These are phyloP conservation scores for Coniochaeta sp. DNA, from an alignment of 2,329 filamentous ascomycete species.

Conservation along the genomic window DNA sequence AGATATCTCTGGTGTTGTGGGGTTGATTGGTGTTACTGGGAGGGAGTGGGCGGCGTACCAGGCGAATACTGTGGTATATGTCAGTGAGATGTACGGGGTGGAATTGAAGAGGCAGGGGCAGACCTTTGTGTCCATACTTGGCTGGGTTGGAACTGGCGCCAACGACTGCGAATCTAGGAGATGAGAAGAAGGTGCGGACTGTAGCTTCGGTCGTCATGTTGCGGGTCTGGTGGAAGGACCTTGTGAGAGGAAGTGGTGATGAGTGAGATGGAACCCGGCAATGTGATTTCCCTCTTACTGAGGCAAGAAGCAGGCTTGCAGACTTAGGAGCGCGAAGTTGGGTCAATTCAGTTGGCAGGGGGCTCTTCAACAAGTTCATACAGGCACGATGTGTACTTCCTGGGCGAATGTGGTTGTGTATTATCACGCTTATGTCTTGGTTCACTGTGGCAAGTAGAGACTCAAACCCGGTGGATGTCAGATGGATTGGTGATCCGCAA, in stretches of 20 bases:
- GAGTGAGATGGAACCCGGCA: background rate
- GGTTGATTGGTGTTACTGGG: slow-evolving; percentile 78
- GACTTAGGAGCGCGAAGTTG: background rate
- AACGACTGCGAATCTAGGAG: slow-evolving; percentile 75
- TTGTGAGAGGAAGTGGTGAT: background rate
- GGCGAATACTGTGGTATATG: slow-evolving; percentile 59
- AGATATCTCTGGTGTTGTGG: slow-evolving; percentile 56
- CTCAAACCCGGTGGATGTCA: too few relatives aligned
- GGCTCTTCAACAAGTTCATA: background rate
- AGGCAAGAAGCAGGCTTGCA: background rate
- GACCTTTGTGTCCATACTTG: slow-evolving; percentile 87
- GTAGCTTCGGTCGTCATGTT: slow-evolving; percentile 61
- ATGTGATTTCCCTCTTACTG: background rate
- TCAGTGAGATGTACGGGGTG: background rate
- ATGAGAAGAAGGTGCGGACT: slow-evolving; percentile 72
- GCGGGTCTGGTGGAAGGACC: slow-evolving; percentile 2
- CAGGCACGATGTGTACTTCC: background rate
- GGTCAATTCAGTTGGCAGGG: background rate
- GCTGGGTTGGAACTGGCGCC: slow-evolving; percentile 77
- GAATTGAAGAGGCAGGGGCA: background rate
- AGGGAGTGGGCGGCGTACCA: slow-evolving; percentile 80
- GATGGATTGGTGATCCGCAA: background rate
- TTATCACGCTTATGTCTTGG: background rate
- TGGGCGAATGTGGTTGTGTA: background rate
- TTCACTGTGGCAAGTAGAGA: background rate